These are phyloP conservation scores for Echinosophora koreensis DNA, from an alignment of 306 rosid species.

Conservation along the genomic window DNA sequence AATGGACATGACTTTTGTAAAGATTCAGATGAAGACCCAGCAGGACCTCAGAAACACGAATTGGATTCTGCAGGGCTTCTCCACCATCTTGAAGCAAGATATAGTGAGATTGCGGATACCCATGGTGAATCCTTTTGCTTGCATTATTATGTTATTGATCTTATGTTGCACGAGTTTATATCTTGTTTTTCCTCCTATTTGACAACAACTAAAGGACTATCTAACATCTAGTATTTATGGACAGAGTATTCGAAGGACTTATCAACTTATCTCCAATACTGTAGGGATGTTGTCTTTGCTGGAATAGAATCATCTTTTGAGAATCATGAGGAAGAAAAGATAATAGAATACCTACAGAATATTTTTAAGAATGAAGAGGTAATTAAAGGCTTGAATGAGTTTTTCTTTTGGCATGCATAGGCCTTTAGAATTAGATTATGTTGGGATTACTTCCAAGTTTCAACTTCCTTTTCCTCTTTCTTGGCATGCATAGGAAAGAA, in stretches of 20 bases:
- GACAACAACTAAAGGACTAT: background rate
- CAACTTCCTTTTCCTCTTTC: conserved; percentile 16
- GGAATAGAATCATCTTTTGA: conserved; percentile 71
- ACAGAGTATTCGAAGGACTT: conserved; percentile 83
- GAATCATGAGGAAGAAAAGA: conserved; percentile 68
- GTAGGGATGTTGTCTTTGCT: conserved; percentile 80
- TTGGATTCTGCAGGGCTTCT: conserved; percentile 67
- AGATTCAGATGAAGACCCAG: conserved; percentile 43
- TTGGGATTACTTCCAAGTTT: conserved; percentile 13
- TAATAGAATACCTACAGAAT: conserved; percentile 67
- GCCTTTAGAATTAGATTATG: conserved; percentile 33
- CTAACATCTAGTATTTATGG: conserved; percentile 36
- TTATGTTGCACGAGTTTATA: conserved; percentile 16
- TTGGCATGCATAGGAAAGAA: conserved; percentile 7
- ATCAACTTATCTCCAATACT: conserved; percentile 76
- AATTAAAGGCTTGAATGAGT: conserved; percentile 41
- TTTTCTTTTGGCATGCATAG: conserved; percentile 9
- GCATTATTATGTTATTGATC: background rate
- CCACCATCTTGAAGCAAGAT: conserved; percentile 65
- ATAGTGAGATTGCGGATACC: conserved; percentile 60
- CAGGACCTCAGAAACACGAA: conserved; percentile 45
- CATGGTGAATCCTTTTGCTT: conserved; percentile 54
- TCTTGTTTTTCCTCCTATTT: conserved; percentile 2
- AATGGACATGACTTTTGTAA: conserved; percentile 34
- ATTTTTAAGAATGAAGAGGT: conserved; percentile 75